These are phyloP conservation scores for Penicillium odoratum DNA, from an alignment of 495 filamentous ascomycete genomes.

Conservation along the genomic window DNA sequence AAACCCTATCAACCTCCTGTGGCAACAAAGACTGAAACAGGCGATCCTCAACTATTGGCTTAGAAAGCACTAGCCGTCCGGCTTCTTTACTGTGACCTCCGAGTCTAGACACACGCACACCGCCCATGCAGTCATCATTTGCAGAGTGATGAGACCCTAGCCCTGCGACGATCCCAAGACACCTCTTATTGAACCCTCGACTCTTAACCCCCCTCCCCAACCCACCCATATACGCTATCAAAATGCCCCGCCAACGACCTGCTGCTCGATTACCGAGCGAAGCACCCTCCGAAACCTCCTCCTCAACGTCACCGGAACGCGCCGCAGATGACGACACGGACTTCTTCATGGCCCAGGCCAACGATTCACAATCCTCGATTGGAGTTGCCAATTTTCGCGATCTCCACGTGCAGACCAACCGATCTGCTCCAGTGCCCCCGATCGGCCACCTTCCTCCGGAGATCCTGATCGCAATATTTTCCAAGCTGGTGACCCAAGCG, in stretches of 20 bases:
- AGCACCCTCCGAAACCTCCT: constrained; percentile 62
- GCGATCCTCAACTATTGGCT: background rate
- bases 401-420: constrained; percentile 58
- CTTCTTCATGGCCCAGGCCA: constrained; percentile 78
- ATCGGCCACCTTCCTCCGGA: constrained; percentile 87
- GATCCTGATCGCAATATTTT: constrained; percentile 89
- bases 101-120: constrained; percentile 9
- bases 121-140: constrained; percentile 17
- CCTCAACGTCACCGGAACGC: constrained; percentile 80
- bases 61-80: background rate
- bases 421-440: constrained; percentile 60
- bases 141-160: constrained; percentile 26
- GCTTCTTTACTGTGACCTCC: background rate
- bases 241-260: constrained; percentile 44
- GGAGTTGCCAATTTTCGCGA: constrained; percentile 76
- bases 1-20: background rate
- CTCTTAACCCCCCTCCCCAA: background rate
- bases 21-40: too few species aligned
- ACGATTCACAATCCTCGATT: constrained; percentile 89
- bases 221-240: constrained; percentile 7
- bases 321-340: constrained; percentile 89
- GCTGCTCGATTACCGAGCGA: constrained; percentile 46
- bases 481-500: constrained; percentile 68
- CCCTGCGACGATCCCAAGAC: constrained; percentile 17
- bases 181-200: constrained; percentile 14